Evolutionary conservation across 176 grass and related monocot genomes (phyloP).

Genomic region (Eleusine indica): DNA sequence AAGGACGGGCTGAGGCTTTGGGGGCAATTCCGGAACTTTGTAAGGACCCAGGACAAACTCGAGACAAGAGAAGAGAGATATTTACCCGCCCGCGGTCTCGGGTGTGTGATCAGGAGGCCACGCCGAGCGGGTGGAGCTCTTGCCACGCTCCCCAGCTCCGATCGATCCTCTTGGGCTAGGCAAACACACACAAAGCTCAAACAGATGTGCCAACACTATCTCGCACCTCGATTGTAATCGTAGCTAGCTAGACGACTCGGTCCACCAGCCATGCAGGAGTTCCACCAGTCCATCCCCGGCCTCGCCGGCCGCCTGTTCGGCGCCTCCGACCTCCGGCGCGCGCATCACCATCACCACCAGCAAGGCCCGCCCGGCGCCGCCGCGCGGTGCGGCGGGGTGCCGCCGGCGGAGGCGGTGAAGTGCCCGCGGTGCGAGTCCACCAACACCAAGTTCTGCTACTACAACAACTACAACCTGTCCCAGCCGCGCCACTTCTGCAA

Average conservation of each 20-base stretch:
- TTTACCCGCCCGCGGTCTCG: constrained; percentile 22
- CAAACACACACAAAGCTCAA: not conserved
- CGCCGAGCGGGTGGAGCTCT: constrained; percentile 47
- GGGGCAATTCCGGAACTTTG: constrained; percentile 25
- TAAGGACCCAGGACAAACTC: fast-evolving
- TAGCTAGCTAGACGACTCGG: not conserved
- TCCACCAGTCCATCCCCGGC: constrained; percentile 62
- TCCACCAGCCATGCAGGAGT: constrained; percentile 51
- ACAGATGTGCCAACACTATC: not conserved
- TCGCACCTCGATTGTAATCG: not conserved
- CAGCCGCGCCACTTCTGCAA: constrained; percentile 98
- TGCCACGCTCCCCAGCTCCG: constrained; percentile 12
- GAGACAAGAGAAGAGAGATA: constrained; percentile 36
- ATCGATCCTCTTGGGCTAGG: not conserved
- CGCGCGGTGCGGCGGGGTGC: constrained; percentile 32
- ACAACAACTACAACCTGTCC: constrained; percentile 95
- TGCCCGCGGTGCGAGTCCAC: constrained; percentile 92
- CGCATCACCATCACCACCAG: not conserved
- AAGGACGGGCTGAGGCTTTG: not conserved
- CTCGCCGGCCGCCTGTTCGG: constrained; percentile 57
- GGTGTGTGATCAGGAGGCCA: constrained; percentile 51
- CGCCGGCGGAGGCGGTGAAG: constrained; percentile 63
- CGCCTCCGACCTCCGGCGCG: constrained; percentile 38
- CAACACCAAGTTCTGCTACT: constrained; percentile 99
- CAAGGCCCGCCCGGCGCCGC: constrained; percentile 20